Base-by-base conservation (phyloP, 345 rosid species). In the Psidium friedrichsthalianum region DNA sequence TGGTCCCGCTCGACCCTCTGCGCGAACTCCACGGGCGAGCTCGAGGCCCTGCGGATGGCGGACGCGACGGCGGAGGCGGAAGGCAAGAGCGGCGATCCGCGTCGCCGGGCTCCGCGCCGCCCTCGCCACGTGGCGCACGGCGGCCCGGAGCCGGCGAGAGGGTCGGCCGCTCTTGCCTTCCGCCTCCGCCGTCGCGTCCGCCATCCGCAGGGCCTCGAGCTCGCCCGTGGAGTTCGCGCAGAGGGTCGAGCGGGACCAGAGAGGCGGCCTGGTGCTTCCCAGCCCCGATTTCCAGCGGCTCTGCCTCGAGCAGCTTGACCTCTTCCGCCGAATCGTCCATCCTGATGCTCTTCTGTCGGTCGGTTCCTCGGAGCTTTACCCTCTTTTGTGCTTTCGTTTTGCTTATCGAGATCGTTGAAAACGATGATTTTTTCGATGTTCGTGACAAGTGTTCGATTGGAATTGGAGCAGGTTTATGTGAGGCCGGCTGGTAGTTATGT, bases 401-500 rank as follows among this genome's bases (percentile, higher is more conserved):
- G 32, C 53, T 47, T n/a, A 32, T 82, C 42, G 53, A 22, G 83
- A 49, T 82, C 42, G 12, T 53, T n/a, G 83, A 44, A 44, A n/a
- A 21, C 78, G 24, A 69, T 18, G 78, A 36, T 6, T 18, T 36
- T 69, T 69, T 32, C 22, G 9, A 69, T 36, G 25, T 36, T 69
- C 42, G 5, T 69, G 78, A 5, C 25, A 21, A 69, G 7, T 5
- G 25, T 69, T 69, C 13, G 24, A 18, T 36, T 69, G 6, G 78
- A 36, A 18, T 69, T 36, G 82, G 42, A 82, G 18, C 85, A 96
- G 98, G 92, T 97, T 82, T 97, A 95, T 83, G 98, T 94, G 86
- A 92, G 98, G 89, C 99, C 98, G 21, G 98, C 99, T 16, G 98
- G 98, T 85, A 94, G 99, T 64, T 95, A 97, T 83, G 98, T 97